Percentiles rank a stretch among this genome's conserved stretches.
These are phyloP conservation scores for Mimosa pudica DNA, from an alignment of 306 rosid genomes.

Conservation along the genomic window DNA sequence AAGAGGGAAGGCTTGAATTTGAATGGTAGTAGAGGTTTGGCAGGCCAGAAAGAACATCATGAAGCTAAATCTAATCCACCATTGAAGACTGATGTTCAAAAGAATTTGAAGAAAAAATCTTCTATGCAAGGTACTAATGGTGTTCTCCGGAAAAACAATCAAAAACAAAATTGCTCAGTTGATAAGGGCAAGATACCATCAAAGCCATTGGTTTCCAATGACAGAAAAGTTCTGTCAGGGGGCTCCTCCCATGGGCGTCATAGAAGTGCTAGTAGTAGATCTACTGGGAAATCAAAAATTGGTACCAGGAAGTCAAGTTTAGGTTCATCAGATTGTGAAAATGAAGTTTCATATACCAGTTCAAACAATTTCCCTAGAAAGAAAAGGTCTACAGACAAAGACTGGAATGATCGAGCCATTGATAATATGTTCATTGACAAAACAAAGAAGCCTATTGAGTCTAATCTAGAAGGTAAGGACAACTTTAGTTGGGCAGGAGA, in stretches of 20 bases:
- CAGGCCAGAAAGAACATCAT: slow-evolving; percentile 57
- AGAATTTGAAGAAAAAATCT: slow-evolving; percentile 58
- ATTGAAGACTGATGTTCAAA: slow-evolving; percentile 53
- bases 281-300: slow-evolving; percentile 55
- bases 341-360: slow-evolving; percentile 61
- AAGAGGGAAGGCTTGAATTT: slow-evolving; percentile 76
- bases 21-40: slow-evolving; percentile 52
- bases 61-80: slow-evolving; percentile 60
- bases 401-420: slow-evolving; percentile 57
- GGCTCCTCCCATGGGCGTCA: slow-evolving; percentile 64
- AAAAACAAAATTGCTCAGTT: slow-evolving; percentile 68
- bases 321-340: slow-evolving; percentile 64
- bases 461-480: slow-evolving; percentile 44
- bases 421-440: slow-evolving; percentile 58
- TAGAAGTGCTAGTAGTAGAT: slow-evolving; percentile 58
- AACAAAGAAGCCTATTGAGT: slow-evolving; percentile 56
- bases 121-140: slow-evolving; percentile 47
- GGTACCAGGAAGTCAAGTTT: slow-evolving; percentile 60
- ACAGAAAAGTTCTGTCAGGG: slow-evolving; percentile 55
- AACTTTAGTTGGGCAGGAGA: slow-evolving; percentile 58
- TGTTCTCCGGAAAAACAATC: slow-evolving; percentile 83
- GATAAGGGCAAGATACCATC: slow-evolving; percentile 67
- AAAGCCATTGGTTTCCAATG: slow-evolving; percentile 55
- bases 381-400: slow-evolving; percentile 77
- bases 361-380: slow-evolving; percentile 70